Evolutionary conservation across 1,284 basidiomycete species (phyloP).

Genomic region (Agroathelia rolfsii): DNA sequence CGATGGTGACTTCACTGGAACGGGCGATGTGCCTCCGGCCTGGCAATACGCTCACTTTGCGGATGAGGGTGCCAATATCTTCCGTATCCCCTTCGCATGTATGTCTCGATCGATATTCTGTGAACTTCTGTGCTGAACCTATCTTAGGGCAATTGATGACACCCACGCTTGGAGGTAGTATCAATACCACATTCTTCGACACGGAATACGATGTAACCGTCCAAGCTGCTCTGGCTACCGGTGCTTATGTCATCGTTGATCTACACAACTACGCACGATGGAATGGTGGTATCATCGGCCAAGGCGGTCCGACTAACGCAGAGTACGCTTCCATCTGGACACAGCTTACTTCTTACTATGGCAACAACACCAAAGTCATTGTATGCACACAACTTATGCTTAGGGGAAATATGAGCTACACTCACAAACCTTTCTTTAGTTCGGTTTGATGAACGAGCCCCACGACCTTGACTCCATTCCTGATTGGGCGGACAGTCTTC

Average conservation of each 20-base stretch:
- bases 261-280: slow-evolving; percentile 47
- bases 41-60: slow-evolving; percentile 35
- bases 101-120: too few relatives aligned
- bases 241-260: slow-evolving; percentile 43
- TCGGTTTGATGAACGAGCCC: slow-evolving; percentile 44
- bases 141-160: slow-evolving; percentile 43
- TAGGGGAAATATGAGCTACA: too few relatives aligned
- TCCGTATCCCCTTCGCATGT: slow-evolving; percentile 36
- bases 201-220: slow-evolving; percentile 36
- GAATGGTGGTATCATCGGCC: slow-evolving; percentile 38
- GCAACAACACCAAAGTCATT: slow-evolving; percentile 36
- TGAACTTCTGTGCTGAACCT: too few relatives aligned
- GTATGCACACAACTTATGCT: too few relatives aligned
- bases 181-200: slow-evolving; percentile 33
- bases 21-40: slow-evolving; percentile 25
- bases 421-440: slow-evolving; percentile 11
- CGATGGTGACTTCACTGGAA: slow-evolving; percentile 33
- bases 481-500: slow-evolving; percentile 27
- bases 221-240: slow-evolving; percentile 32
- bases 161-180: slow-evolving; percentile 34
- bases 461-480: slow-evolving; percentile 33
- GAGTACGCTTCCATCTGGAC: slow-evolving; percentile 45
- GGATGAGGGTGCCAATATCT: slow-evolving; percentile 33
- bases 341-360: slow-evolving; percentile 42
- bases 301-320: slow-evolving; percentile 43